phyloP scores from a whole-genome alignment of 1,284 basidiomycete genomes.

The Cryptococcus wingfieldii region DNA sequence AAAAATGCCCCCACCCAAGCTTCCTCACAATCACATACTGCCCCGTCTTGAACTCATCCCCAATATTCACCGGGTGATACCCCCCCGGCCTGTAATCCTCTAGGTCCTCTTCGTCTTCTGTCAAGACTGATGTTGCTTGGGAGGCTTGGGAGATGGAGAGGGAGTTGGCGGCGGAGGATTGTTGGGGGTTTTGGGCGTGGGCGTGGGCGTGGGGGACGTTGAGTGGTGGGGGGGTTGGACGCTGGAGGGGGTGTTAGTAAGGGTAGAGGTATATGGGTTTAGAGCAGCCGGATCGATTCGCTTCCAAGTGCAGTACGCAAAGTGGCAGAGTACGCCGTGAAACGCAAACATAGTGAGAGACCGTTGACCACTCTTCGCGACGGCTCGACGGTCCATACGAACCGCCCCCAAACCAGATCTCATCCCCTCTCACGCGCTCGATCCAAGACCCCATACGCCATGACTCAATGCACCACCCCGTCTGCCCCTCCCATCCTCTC shows the following conservation, averaged over 20 bases:
- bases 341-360: too few species aligned
- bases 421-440: too few species aligned
- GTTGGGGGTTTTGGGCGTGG: conserved; percentile 13
- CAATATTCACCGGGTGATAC: conserved; percentile 94
- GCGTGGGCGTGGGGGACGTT: conserved; percentile 14
- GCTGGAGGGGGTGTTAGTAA: not conserved
- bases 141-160: conserved; percentile 22
- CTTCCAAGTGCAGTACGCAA: too few species aligned
- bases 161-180: conserved; percentile 30
- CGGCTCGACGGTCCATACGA: too few species aligned
- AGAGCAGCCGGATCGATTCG: too few species aligned
- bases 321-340: too few species aligned
- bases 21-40: conserved; percentile 90
- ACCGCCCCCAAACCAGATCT: too few species aligned
- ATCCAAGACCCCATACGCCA: too few species aligned
- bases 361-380: too few species aligned
- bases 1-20: conserved; percentile 97
- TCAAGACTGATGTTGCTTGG: conserved; percentile 42
- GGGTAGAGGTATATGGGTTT: too few species aligned
- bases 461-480: too few species aligned
- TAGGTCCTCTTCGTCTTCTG: conserved; percentile 50
- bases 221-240: conserved; percentile 13
- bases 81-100: conserved; percentile 82
- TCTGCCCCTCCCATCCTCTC: too few species aligned
- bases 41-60: conserved; percentile 82